Conservation (phyloP, 1,139 yeast genomes). For the Candida sp. region DNA sequence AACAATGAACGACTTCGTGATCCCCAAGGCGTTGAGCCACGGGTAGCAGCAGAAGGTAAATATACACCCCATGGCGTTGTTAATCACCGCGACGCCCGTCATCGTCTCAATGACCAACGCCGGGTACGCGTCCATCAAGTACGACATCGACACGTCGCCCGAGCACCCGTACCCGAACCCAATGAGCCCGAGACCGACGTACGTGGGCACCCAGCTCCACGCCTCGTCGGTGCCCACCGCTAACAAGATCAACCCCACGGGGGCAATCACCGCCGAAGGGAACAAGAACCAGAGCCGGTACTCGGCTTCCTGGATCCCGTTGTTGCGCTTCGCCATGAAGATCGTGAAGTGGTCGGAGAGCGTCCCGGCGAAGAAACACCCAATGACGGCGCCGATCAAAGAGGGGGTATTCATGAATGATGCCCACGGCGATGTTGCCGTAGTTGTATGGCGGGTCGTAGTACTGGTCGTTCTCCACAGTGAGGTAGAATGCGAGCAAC, state of each 20-base stretch:
- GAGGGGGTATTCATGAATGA: conserved; percentile 84
- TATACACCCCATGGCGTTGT: conserved; percentile 74
- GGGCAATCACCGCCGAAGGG: conserved; percentile 69
- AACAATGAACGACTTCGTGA: conserved; percentile 71
- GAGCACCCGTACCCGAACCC: conserved; percentile 77
- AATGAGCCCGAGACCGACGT: conserved; percentile 66
- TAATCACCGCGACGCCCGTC: conserved; percentile 84
- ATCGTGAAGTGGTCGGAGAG: conserved; percentile 75
- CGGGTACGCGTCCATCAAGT: conserved; percentile 74
- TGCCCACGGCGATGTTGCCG: conserved; percentile 68
- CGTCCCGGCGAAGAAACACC: conserved; percentile 78
- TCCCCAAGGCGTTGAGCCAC: conserved; percentile 72
- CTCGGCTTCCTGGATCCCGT: conserved; percentile 82
- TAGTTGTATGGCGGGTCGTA: conserved; percentile 67
- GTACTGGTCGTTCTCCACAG: conserved; percentile 79
- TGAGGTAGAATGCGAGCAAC: conserved; percentile 75
- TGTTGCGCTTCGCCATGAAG: conserved; percentile 71
- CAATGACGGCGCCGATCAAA: conserved; percentile 78
- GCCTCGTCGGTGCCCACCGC: conserved; percentile 74
- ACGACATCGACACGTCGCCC: conserved; percentile 74
- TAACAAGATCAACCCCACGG: conserved; percentile 75
- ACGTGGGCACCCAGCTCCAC: conserved; percentile 63
- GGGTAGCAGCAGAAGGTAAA: conserved; percentile 78
- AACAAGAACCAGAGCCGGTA: conserved; percentile 73
- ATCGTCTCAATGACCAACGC: conserved; percentile 80